These are phyloP conservation scores for Talaromyces sp. DNA, from an alignment of 2,329 filamentous ascomycete genomes.

Conservation along the genomic window DNA sequence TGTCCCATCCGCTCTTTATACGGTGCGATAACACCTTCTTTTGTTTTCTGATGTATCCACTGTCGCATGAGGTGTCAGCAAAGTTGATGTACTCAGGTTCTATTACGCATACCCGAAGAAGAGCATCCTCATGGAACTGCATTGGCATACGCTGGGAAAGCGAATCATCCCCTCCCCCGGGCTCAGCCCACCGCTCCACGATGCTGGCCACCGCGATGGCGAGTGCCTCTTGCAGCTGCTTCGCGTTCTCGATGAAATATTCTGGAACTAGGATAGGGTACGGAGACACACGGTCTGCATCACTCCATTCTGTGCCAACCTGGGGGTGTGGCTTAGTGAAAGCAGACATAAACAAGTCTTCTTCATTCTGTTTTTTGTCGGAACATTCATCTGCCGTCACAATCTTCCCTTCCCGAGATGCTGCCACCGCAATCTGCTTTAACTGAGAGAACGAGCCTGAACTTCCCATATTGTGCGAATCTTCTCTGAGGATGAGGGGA, in stretches of 20 bases:
- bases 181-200: conserved; percentile 23
- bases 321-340: not conserved
- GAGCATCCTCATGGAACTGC: conserved; percentile 18
- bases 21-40: not conserved
- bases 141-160: conserved; percentile 23
- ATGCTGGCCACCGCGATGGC: conserved; percentile 20
- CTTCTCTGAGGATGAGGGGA: not conserved
- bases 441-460: not conserved
- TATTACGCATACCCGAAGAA: conserved; percentile 12
- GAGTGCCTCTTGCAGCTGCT: conserved; percentile 17
- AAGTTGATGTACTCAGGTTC: not conserved
- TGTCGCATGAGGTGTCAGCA: not conserved
- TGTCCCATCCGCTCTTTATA: conserved; percentile 11
- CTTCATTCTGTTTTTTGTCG: not conserved
- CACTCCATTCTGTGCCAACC: not conserved
- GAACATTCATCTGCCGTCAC: not conserved
- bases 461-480: not conserved
- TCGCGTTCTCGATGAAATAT: not conserved
- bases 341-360: not conserved
- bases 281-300: not conserved
- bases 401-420: not conserved
- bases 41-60: not conserved
- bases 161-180: conserved; percentile 13
- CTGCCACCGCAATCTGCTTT: not conserved
- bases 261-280: not conserved